Base-by-base conservation (phyloP, 2,329 filamentous ascomycete species). In the Exophiala xenobiotica region DNA sequence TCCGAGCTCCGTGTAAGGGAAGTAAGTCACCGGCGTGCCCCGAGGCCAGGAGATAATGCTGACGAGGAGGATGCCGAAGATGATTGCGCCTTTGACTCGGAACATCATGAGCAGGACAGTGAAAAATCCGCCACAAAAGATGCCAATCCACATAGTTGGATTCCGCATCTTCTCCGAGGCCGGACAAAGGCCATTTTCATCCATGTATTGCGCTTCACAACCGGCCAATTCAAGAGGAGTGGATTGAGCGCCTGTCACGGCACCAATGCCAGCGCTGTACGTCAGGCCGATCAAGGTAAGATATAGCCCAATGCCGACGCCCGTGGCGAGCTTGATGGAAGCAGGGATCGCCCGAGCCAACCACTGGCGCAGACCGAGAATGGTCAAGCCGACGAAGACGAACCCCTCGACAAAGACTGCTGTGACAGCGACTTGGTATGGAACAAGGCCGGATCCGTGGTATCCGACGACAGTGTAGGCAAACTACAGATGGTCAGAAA, bases 31-130 rank as follows among this genome's bases (percentile, higher is more conserved):
- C 0, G 78, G 67, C 0, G 89, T 92, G 14, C 75, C 73, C 19
- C 90, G 81, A 0, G 90, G 90, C 90, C 90, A 95, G 6, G 88
- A 95, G 68, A 93, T 90, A 69, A 95, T 86, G 57, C 86, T 90
- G 50, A 95, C 89, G 20, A 95, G 80, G 20, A 91, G 68, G 58
- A 95, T 93, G 29, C 90, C 90, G 27, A 82, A 79, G 62, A 95
- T 90, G 63, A 95, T 87, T 50, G 90, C 90, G 51, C 89, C 89
- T 72, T 92, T 92, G 69, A 95, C 82, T 16, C 88, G 84, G 69
- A 90, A 95, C 75, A 91, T 80, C 84, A 92, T 87, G 47, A 95
- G 74, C 58, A 93, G 73, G 24, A 85, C 85, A 1, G 89, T 95
- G 42, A 95, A 72, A 57, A 95, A 78, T 54, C 89, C 88, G 37